Conservation (phyloP, 176 grass and related monocot genomes). For the Cenchrus fungigraminus region DNA sequence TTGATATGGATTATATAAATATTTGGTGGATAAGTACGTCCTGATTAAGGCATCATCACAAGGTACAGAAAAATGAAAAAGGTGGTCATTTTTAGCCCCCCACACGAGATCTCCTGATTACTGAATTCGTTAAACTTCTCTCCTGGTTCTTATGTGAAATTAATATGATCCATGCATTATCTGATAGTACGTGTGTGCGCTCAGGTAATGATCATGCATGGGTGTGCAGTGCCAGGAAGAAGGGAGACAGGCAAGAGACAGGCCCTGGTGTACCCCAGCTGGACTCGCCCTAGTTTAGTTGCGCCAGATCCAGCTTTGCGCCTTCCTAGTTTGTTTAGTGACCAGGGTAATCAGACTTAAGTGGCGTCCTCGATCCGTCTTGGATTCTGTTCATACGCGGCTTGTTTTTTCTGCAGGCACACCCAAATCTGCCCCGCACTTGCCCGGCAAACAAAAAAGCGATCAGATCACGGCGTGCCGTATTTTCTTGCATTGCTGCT, state of each 20-base stretch:
- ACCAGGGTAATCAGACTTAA: constrained; percentile 15
- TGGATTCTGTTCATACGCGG: constrained; percentile 43
- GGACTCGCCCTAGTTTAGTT: constrained; percentile 37
- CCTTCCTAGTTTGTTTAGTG: background rate
- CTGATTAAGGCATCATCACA: no score
- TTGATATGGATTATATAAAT: background rate
- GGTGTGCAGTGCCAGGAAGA: background rate
- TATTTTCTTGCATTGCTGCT: background rate
- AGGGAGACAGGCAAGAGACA: constrained; percentile 53
- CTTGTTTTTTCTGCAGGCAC: background rate
- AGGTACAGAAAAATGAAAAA: no score
- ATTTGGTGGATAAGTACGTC: no score
- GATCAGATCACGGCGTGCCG: background rate
- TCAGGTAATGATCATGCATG: background rate
- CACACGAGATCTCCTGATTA: no score
- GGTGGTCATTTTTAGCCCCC: no score
- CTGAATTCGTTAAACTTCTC: background rate
- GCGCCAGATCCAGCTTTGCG: constrained; percentile 38
- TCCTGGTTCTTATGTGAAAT: background rate
- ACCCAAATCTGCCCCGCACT: constrained; percentile 11
- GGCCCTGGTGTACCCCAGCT: constrained; percentile 57
- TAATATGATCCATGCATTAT: background rate
- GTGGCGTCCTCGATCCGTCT: constrained; percentile 30
- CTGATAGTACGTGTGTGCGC: background rate
- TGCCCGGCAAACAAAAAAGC: background rate